Percentiles rank a stretch among this genome's conserved stretches.
Evolutionary conservation across 116 monocot genomes (phyloP).

Genomic region (Papilionanthe hybrid): DNA sequence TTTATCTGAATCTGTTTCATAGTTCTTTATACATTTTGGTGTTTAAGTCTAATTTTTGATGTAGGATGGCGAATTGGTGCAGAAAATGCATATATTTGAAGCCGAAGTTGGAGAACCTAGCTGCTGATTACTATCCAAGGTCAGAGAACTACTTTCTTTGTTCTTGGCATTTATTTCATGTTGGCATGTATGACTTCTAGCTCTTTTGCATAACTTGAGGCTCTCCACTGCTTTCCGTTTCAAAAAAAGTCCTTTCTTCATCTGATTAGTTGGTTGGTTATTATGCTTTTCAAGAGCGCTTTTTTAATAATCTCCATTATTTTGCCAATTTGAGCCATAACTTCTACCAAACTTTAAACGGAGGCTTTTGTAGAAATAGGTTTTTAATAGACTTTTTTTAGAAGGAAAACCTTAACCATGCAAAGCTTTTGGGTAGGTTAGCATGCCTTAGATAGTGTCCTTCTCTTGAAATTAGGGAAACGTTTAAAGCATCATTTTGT

Average conservation of each 20-base stretch:
- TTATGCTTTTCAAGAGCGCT: no score
- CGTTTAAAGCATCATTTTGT: background rate
- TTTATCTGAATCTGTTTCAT: background rate
- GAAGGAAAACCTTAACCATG: no score
- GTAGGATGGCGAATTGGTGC: constrained; percentile 95
- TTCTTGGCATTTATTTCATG: background rate
- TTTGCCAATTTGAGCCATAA: no score
- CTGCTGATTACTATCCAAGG: constrained; percentile 84
- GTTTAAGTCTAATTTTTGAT: constrained; percentile 8
- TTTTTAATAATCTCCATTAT: no score
- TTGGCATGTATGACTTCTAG: background rate
- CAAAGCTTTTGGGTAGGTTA: background rate
- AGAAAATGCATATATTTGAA: constrained; percentile 99
- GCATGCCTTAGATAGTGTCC: background rate
- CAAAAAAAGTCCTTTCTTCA: no score
- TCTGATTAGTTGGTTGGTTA: no score
- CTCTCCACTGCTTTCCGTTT: no score
- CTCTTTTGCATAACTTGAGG: background rate
- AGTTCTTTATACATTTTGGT: background rate
- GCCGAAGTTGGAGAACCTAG: constrained; percentile 93
- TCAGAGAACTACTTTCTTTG: constrained; percentile 21
- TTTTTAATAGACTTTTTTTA: no score
- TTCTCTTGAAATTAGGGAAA: background rate
- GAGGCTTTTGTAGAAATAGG: no score
- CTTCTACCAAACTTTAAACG: no score